These are phyloP conservation scores for Candida railenensis DNA, from an alignment of 805 yeast genomes.

Conservation along the genomic window DNA sequence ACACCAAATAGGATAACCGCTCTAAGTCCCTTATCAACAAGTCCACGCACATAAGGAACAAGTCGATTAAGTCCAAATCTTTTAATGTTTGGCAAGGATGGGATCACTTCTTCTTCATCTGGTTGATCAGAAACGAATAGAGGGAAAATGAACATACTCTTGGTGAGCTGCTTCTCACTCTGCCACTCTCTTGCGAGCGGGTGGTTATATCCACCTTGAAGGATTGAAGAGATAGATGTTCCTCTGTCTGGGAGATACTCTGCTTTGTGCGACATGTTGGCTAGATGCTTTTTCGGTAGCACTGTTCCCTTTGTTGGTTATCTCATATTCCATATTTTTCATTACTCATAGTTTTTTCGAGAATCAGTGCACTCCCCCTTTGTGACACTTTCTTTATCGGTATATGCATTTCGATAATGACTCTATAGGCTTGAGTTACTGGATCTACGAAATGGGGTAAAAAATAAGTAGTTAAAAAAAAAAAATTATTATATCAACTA, in stretches of 20 bases:
- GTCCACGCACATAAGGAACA: conserved; percentile 63
- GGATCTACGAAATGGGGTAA: too few species aligned
- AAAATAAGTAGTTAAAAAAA: too few species aligned
- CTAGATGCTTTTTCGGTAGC: too few species aligned
- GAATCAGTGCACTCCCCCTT: too few species aligned
- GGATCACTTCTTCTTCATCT: conserved; percentile 75
- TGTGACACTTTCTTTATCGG: too few species aligned
- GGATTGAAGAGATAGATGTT: conserved; percentile 67
- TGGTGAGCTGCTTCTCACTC: conserved; percentile 74
- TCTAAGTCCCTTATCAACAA: conserved; percentile 78
- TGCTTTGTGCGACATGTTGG: conserved; percentile 67
- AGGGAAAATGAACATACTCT: conserved; percentile 91
- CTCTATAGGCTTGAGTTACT: too few species aligned
- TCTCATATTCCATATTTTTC: too few species aligned
- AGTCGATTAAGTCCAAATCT: conserved; percentile 82
- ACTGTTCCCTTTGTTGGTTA: too few species aligned
- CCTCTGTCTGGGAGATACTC: conserved; percentile 60
- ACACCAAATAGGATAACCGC: conserved; percentile 94
- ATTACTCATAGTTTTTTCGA: too few species aligned
- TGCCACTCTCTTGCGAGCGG: conserved; percentile 92
- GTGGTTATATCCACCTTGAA: conserved; percentile 94
- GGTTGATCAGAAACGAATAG: conserved; percentile 78
- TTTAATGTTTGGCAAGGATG: conserved; percentile 83
- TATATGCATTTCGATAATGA: too few species aligned
- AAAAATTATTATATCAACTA: too few species aligned